Base-by-base conservation (phyloP, 768 basidiomycete genomes). In the Agrocybe pediades region DNA sequence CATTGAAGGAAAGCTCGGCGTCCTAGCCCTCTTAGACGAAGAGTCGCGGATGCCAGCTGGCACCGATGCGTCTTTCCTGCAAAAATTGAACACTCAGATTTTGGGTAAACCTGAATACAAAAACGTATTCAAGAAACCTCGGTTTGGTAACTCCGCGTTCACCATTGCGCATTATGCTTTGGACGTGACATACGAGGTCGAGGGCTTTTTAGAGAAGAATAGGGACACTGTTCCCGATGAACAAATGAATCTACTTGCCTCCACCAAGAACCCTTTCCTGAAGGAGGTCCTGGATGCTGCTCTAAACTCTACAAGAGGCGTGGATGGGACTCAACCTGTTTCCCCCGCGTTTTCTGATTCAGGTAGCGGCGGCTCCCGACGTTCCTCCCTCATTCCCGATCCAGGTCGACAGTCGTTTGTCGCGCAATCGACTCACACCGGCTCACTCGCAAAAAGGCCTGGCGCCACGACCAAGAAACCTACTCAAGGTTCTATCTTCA, bases 201-300 rank as follows among this genome's bases (percentile, higher is more conserved):
- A 98, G 59, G 95, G 97, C 17, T 99, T 99, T 74, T 77, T 99
- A 68, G 97, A 99, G 74, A 99, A 99, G 77, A 99, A 99, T 67
- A 80, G 96, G 53, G 97, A 99, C 68, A 98, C 97, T 1, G 97
- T 99, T 3, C 97, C 97, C 2, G 97, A 99, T 62, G 97, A 99
- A 65, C 97, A 98, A 51, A 92, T 99, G 83, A 75, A 85, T 2
- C 78, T 98, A 9, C 80, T 99, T 29, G 88, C 89, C 41, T 71
- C 80, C 13, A 95, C 96, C 7, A 90, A 89, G 69, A 99, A 98
- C 65, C 74, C 86, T 9, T 98, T 99, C 80, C 74, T 99, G 49
- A 92, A 90, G 70, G 95, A 98, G 68, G 95, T 98, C 36, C 77
- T 99, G 30, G 95, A 98, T 64, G 82, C 91, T 6, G 94, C 95